Evolutionary conservation across 768 basidiomycete species (phyloP), one percentile per base, ranked within the genome.

Genomic region (Pleurotus salmoneostramineus): DNA sequence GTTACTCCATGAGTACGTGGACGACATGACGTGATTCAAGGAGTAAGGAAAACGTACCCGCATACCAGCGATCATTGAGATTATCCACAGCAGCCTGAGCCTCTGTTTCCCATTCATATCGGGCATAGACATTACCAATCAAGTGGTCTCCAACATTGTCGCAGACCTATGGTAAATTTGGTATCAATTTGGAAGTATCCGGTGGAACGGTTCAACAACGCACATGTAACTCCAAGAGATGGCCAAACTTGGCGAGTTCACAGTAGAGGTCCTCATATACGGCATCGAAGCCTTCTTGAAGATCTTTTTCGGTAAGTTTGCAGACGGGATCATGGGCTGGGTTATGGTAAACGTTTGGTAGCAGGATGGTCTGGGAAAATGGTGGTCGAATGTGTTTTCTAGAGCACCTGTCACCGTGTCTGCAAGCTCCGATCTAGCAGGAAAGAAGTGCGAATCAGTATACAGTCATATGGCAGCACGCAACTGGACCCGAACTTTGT

Each of bases 131-230:
- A 65, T 98, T 97, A 21, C 95, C 95, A 66, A 96, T 93, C 27
- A 98, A 79, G 69, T 99, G 96, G 69, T 98, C 97, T n/a, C 97
- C 97, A 35, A 99, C 95, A 68, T 99, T 99, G 75, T 99, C 96
- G 68, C 96, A 99, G 10, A 99, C 89, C 89, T 91, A 27, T 27
- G 44, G 6, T 33, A 32, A 31, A 42, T 10, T 56, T 57, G 44
- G 56, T 36, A 56, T 50, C 56, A 60, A n/a, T 58, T 47, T n/a
- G 50, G 31, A 7, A 42, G 56, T 31, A 52, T 21, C 48, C 50
- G 27, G 46, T 33, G 33, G 14, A 37, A 37, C 40, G 21, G 40
- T 50, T 43, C 55, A 45, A 63, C 56, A 36, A 78, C 88, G 69
- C 67, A 91, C 95, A 73, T 99, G 97, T 59, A 99, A 80, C 74